phyloP scores from a whole-genome alignment of 495 filamentous ascomycete species.

The Aspergillus saccharolyticus region DNA sequence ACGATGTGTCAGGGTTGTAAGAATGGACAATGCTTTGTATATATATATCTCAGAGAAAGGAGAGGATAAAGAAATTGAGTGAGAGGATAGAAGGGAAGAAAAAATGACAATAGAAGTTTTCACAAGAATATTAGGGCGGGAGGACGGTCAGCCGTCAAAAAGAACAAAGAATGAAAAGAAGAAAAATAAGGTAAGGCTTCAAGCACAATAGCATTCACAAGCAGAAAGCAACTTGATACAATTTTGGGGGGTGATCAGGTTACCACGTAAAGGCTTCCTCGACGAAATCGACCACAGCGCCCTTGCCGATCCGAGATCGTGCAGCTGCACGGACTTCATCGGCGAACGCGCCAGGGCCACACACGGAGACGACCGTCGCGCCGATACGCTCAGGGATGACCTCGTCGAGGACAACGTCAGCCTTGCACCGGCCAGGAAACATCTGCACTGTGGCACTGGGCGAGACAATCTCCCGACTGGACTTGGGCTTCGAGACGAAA shows the following conservation, averaged over 20 bases:
- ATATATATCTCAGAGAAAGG: not conserved
- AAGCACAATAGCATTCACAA: constrained; percentile 4
- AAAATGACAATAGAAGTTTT: not conserved
- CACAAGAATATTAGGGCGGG: not conserved
- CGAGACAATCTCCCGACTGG: constrained; percentile 72
- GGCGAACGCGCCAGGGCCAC: constrained; percentile 82
- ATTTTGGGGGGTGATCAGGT: not conserved
- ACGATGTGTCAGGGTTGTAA: not conserved
- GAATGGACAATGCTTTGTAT: not conserved
- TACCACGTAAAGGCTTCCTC: constrained; percentile 94
- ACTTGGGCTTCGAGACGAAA: constrained; percentile 82
- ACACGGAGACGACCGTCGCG: constrained; percentile 79
- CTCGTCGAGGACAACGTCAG: constrained; percentile 61
- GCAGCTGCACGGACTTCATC: constrained; percentile 79
- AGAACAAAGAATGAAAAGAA: not conserved
- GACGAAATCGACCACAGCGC: constrained; percentile 75
- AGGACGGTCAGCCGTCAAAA: not conserved
- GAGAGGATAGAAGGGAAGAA: not conserved
- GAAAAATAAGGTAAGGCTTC: not conserved
- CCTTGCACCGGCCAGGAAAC: constrained; percentile 66
- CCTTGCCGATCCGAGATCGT: constrained; percentile 58
- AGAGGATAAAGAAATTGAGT: not conserved
- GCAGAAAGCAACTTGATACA: constrained; percentile 10
- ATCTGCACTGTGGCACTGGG: constrained; percentile 83
- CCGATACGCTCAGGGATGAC: constrained; percentile 74